phyloP scores from a whole-genome alignment of 2,329 filamentous ascomycete genomes.

The Fusarium zealandicum region DNA sequence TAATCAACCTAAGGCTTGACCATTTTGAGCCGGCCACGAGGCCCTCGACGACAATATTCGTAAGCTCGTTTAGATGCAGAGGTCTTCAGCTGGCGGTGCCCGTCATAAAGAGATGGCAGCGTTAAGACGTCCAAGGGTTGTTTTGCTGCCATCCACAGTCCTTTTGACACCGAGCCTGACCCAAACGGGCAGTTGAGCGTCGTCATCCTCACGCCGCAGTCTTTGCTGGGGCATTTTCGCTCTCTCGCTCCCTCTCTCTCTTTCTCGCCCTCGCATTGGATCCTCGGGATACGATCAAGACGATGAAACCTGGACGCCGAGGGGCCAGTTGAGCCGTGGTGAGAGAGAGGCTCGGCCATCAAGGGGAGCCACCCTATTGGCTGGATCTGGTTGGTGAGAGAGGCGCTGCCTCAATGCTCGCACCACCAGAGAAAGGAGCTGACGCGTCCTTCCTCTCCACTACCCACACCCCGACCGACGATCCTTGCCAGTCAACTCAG shows the following conservation, averaged over 20 bases:
- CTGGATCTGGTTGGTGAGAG: slow-evolving; percentile 19
- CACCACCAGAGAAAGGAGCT: slow-evolving; percentile 40
- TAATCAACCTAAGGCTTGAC: slow-evolving; percentile 38
- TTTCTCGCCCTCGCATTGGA: slow-evolving; percentile 20
- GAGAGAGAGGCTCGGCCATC: slow-evolving; percentile 22
- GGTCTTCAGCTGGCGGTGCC: slow-evolving; percentile 15
- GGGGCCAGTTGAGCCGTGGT: slow-evolving; percentile 7
- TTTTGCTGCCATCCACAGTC: slow-evolving; percentile 30
- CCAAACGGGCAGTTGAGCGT: slow-evolving; percentile 41
- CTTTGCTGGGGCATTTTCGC: slow-evolving; percentile 3
- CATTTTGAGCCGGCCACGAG: slow-evolving; percentile 40
- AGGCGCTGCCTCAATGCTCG: slow-evolving; percentile 31
- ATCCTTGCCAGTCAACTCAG: slow-evolving; percentile 37
- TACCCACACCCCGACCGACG: slow-evolving; percentile 32
- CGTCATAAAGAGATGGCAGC: slow-evolving; percentile 4
- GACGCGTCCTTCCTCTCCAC: slow-evolving; percentile 42
- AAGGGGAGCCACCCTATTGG: neutral
- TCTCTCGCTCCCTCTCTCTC: slow-evolving; percentile 11
- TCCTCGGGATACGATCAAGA: too few species aligned
- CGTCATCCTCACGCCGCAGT: slow-evolving; percentile 45
- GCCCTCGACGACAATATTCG: slow-evolving; percentile 30
- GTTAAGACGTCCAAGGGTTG: neutral
- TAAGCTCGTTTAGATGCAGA: slow-evolving; percentile 32
- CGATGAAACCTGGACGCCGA: slow-evolving; percentile 15
- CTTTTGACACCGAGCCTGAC: slow-evolving; percentile 26